Base-by-base conservation (phyloP, 352 stramenopile genomes). In the Globisporangium emineosum region DNA sequence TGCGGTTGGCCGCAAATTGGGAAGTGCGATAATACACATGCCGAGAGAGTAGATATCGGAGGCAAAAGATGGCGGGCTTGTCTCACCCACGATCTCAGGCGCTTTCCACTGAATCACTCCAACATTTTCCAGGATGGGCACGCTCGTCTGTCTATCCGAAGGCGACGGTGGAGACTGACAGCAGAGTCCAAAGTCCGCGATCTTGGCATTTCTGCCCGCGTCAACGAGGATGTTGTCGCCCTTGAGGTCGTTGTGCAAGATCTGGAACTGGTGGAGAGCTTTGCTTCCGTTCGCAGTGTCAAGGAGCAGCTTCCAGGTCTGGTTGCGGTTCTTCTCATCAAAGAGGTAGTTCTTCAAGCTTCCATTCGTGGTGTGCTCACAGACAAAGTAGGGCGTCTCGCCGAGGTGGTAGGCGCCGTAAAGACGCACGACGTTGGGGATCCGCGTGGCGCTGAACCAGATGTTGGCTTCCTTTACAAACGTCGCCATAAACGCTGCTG, bases 231-330 rank as follows among this genome's bases (percentile, higher is more conserved):
- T 40, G 40, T 60, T 60, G 37, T 50, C 42, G n/a, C 55, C 51
- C 55, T 60, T 60, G 55, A 60, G 35, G 21, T 60, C 55, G 55
- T 60, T 60, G 40, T 60, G 55, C 30, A 52, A 29, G 19, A 51
- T 60, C 2, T 10, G 3, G 0, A 32, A 35, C 33, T 30, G 3
- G 35, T 60, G 54, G 33, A 60, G 32, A 23, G n/a, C 32, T 6
- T 17, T 5, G 35, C 50, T n/a, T 2, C 33, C 54, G 19, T 60
- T 21, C n/a, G 54, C 54, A 5, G 33, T 33, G 15, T 51, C 5
- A 5, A 51, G 33, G n/a, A 60, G 33, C 19, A 49, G 5, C 21
- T 47, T 45, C 54, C 54, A 60, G 21, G 35, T 35, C 5, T 56
- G 29, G 25, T 37, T 19, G 5, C 19, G 53, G 32, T 29, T 49